Evolutionary conservation across 139 green algal species (phyloP).

Genomic region (Chlorella sorokiniana): DNA sequence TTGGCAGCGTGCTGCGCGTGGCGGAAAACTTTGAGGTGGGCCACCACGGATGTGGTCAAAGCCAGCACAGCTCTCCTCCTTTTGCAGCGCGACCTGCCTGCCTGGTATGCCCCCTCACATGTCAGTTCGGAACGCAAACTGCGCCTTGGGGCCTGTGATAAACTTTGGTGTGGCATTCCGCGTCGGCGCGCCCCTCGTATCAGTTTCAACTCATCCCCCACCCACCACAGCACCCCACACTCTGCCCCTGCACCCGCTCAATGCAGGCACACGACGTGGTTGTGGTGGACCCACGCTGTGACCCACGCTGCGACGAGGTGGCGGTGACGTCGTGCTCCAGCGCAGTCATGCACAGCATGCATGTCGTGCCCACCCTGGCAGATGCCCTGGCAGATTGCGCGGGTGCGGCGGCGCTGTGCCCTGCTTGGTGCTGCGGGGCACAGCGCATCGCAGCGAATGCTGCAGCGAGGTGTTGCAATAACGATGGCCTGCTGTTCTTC

Average conservation of each 20-base stretch:
- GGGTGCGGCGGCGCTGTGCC: background rate
- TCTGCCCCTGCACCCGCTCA: too few species aligned
- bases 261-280: conserved; percentile 21
- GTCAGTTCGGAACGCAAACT: too few species aligned
- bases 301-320: conserved; percentile 20
- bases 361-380: conserved; percentile 19
- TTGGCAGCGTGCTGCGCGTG: conserved; percentile 35
- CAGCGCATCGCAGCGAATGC: background rate
- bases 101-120: background rate
- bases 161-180: too few species aligned
- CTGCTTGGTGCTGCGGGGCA: too few species aligned
- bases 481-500: background rate
- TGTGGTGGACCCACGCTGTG: conserved; percentile 39
- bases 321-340: background rate
- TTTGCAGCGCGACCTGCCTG: background rate
- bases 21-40: conserved; percentile 43
- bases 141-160: too few species aligned
- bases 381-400: conserved; percentile 28
- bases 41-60: background rate
- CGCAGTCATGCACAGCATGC: conserved; percentile 5
- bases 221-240: background rate
- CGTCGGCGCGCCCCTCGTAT: too few species aligned
- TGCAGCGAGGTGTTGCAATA: background rate
- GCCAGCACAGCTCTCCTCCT: too few species aligned
- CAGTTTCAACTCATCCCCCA: too few species aligned